Base-by-base conservation (phyloP, 140 eudicot genomes). In the Erigeron philadelphicus region DNA sequence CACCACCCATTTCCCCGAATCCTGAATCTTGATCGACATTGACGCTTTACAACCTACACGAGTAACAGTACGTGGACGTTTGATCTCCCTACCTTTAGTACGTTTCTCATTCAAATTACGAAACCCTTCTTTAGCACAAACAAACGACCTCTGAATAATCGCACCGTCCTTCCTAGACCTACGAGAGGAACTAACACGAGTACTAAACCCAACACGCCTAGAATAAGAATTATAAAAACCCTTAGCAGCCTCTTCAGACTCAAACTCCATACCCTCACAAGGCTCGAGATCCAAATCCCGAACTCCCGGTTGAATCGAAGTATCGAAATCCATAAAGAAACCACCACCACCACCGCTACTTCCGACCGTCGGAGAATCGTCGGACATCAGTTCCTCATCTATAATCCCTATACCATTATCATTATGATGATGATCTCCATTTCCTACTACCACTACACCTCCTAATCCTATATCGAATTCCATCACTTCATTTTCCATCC, bases 181-280 rank as follows among this genome's bases (percentile, higher is more conserved):
- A 18, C 95, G 89, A 13, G 95, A 87, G 55, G 95, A 85, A 76
- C 95, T 86, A 44, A 85, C 95, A 7, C 95, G 88, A 0, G 92
- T 85, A 56, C 89, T 80, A 70, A 90, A 90, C 48, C 97, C 97
- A 6, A 87, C 86, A 23, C 95, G 88, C 7, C 90, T 83, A 15
- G 95, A 95, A 71, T 90, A 90, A 0, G 87, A 84, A 58, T 87
- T 83, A 62, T 90, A 90, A 67, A 83, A 90, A 15, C 90, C 88
- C 81, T 85, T 90, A 49, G 97, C 94, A 68, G 93, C 85, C 75
- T 90, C 97, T 78, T 90, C 95, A 0, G 95, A 90, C 44, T 90
- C 97, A 65, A 90, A 90, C 48, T 90, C 97, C 95, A 90, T 90
- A 4, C 90, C 95, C 67, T 78, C 90, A 35, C 71, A 85, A 3